Percentiles rank a stretch among this genome's conserved stretches.
Evolutionary conservation across 2,329 filamentous ascomycete species (phyloP).

Genomic region (Trichoderma breve): DNA sequence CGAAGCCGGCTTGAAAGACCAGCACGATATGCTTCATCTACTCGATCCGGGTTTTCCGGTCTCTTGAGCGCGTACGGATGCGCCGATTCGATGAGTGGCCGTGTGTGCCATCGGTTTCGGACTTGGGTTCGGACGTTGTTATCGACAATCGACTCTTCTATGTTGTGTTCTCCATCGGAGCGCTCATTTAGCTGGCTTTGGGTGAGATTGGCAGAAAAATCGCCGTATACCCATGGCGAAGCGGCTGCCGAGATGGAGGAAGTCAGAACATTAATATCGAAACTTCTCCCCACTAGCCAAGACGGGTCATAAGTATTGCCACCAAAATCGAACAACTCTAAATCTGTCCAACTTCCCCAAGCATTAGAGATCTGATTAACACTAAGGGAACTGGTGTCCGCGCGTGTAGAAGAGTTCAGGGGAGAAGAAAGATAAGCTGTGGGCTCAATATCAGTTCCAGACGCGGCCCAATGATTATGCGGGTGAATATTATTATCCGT

Average conservation of each 20-base stretch:
- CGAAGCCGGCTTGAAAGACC: slow-evolving; percentile 19
- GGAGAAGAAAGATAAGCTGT: neutral
- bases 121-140: neutral
- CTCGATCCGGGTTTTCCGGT: neutral
- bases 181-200: neutral
- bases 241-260: neutral
- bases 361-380: neutral
- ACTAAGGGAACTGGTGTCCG: neutral
- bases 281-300: neutral
- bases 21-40: slow-evolving; percentile 21
- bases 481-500: neutral
- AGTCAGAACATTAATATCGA: neutral
- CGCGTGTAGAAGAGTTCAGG: neutral
- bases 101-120: neutral
- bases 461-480: neutral
- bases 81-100: neutral
- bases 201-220: neutral
- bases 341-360: neutral
- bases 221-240: neutral
- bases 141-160: neutral
- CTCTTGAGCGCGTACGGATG: neutral
- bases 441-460: neutral
- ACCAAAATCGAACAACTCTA: neutral
- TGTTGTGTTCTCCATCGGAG: neutral
- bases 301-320: neutral